Percentiles rank a stretch among this genome's conserved stretches.
Evolutionary conservation across 2,329 filamentous ascomycete genomes (phyloP).

Genomic region (Aspergillus pseudotamarii): DNA sequence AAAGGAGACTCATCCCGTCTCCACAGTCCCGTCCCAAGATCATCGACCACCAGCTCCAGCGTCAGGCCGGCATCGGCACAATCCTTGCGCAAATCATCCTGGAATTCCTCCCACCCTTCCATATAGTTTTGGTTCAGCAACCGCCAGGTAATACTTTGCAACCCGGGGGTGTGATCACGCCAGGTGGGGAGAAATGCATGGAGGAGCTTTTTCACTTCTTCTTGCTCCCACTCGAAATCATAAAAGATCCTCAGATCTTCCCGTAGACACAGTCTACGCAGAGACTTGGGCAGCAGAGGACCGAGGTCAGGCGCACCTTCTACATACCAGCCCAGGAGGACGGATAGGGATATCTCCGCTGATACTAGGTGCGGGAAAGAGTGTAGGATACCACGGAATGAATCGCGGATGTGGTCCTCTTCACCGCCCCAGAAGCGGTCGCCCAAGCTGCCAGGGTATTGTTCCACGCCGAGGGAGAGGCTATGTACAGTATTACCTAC

Average conservation of each 20-base stretch:
- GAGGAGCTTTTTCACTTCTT: neutral
- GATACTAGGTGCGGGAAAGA: neutral
- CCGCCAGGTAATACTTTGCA: neutral
- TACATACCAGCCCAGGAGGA: neutral
- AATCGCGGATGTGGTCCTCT: neutral
- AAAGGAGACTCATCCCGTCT: neutral
- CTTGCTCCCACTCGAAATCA: conserved; percentile 3
- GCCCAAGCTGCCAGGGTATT: neutral
- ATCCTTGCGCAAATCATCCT: neutral
- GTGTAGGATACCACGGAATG: neutral
- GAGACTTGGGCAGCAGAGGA: neutral
- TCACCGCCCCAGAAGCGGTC: neutral
- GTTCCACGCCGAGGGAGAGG: conserved; percentile 5
- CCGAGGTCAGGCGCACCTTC: neutral
- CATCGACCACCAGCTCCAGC: conserved; percentile 6
- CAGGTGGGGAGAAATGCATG: neutral
- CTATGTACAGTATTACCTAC: no score
- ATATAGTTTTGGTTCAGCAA: neutral
- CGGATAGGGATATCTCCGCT: conserved; percentile 2
- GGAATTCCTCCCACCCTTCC: neutral
- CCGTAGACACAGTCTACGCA: neutral
- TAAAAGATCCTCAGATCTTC: conserved; percentile 2
- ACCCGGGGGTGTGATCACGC: neutral
- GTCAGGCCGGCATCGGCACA: neutral
- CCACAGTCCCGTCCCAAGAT: conserved; percentile 11